These are phyloP conservation scores for Hypoxylon crocopeplum DNA, from an alignment of 495 filamentous ascomycete genomes.

Conservation along the genomic window DNA sequence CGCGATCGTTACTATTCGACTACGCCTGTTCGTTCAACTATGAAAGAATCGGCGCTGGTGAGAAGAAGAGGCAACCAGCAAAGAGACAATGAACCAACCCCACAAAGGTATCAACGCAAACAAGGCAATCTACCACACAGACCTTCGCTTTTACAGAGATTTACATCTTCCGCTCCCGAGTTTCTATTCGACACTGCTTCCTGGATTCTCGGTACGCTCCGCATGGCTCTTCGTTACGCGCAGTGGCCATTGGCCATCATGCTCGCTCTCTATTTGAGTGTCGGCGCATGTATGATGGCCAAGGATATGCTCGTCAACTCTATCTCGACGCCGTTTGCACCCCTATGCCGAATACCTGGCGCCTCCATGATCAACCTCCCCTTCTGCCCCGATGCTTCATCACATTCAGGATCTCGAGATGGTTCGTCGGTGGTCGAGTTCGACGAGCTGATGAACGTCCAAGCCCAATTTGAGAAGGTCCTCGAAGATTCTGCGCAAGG, in stretches of 20 bases:
- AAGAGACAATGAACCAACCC: constrained; percentile 1
- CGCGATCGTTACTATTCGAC: constrained; percentile 36
- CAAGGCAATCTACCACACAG: not conserved
- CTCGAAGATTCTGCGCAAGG: constrained; percentile 64
- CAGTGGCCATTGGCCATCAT: constrained; percentile 63
- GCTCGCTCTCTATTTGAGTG: constrained; percentile 58
- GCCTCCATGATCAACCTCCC: constrained; percentile 62
- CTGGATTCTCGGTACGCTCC: constrained; percentile 59
- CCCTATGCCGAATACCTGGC: constrained; percentile 70
- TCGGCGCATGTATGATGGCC: constrained; percentile 55
- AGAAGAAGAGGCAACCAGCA: constrained; percentile 34
- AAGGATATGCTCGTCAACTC: constrained; percentile 59
- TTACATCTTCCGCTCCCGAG: constrained; percentile 34
- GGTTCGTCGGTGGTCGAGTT: constrained; percentile 60
- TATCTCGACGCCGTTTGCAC: constrained; percentile 59
- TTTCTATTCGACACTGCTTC: constrained; percentile 41
- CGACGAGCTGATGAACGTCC: constrained; percentile 69
- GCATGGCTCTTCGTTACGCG: constrained; percentile 55
- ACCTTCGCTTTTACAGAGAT: constrained; percentile 26
- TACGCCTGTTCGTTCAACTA: constrained; percentile 22
- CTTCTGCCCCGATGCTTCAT: constrained; percentile 57
- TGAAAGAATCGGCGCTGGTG: constrained; percentile 23
- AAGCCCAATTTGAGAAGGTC: constrained; percentile 69
- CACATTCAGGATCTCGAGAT: constrained; percentile 7
- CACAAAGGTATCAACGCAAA: not conserved